Conservation (phyloP, 257 asterid genomes). For the Przewalskia tangutica region DNA sequence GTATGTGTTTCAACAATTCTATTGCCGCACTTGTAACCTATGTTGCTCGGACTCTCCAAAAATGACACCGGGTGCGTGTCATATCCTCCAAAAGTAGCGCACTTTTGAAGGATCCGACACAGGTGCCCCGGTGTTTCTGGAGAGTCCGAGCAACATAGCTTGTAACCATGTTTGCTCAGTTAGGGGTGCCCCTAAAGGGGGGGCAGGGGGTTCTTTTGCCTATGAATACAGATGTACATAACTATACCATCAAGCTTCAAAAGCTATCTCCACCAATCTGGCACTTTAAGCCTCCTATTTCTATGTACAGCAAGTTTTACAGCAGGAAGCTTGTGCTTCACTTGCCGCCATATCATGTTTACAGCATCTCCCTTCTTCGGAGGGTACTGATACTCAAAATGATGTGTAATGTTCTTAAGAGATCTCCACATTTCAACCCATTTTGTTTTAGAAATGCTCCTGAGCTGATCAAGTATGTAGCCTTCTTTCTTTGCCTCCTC, state of each 20-base stretch:
- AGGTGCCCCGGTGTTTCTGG: too few relatives aligned
- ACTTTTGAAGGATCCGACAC: too few relatives aligned
- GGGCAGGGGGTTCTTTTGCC: background rate
- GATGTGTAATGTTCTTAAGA: slow-evolving; percentile 57
- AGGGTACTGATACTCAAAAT: slow-evolving; percentile 67
- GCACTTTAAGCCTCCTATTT: slow-evolving; percentile 66
- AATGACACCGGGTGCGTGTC: too few relatives aligned
- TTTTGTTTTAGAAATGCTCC: slow-evolving; percentile 37
- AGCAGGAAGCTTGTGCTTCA: slow-evolving; percentile 55
- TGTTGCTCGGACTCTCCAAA: too few relatives aligned
- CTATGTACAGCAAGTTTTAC: slow-evolving; percentile 66
- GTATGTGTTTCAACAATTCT: too few relatives aligned
- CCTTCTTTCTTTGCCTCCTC: slow-evolving; percentile 53
- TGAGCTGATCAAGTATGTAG: slow-evolving; percentile 52
- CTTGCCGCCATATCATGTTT: slow-evolving; percentile 87
- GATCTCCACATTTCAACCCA: slow-evolving; percentile 74
- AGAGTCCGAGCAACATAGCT: too few relatives aligned
- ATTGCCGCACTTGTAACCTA: too few relatives aligned
- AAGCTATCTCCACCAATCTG: slow-evolving; percentile 82
- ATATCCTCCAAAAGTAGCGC: too few relatives aligned
- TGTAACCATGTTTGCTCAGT: background rate
- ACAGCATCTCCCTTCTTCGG: slow-evolving; percentile 73
- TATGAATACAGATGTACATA: slow-evolving; percentile 19
- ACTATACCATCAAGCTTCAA: background rate
- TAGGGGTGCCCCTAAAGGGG: background rate